Evolutionary conservation across 2,329 filamentous ascomycete species (phyloP).

Genomic region (Purpureocillium lavendulum): DNA sequence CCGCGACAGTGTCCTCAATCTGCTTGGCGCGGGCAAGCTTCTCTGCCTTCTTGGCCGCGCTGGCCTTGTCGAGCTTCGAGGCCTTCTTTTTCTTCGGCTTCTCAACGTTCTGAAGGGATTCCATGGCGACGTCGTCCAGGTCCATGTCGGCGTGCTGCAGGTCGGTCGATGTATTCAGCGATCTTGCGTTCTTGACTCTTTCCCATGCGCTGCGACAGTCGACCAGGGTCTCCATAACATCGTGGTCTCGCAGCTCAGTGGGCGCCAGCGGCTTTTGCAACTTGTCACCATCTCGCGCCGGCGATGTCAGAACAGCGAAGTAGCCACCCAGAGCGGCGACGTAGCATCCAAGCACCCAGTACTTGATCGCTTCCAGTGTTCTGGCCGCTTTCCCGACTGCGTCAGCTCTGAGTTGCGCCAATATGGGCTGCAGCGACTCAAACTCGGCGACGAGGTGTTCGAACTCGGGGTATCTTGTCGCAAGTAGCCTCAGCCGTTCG

Average conservation of each 20-base stretch:
- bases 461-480: slow-evolving; percentile 84
- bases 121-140: slow-evolving; percentile 8
- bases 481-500: slow-evolving; percentile 68
- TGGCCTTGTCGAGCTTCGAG: slow-evolving; percentile 26
- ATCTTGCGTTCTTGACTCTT: slow-evolving; percentile 57
- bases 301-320: slow-evolving; percentile 84
- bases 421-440: slow-evolving; percentile 57
- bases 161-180: slow-evolving; percentile 31
- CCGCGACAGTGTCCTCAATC: slow-evolving; percentile 62
- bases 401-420: slow-evolving; percentile 49
- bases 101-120: slow-evolving; percentile 16
- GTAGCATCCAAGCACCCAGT: slow-evolving; percentile 77
- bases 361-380: slow-evolving; percentile 60
- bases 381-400: slow-evolving; percentile 43
- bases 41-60: slow-evolving; percentile 29
- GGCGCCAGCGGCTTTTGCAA: slow-evolving; percentile 58
- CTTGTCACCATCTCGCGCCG: slow-evolving; percentile 50
- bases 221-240: slow-evolving; percentile 79
- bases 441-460: slow-evolving; percentile 79
- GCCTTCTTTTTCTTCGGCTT: slow-evolving; percentile 18
- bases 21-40: slow-evolving; percentile 44
- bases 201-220: slow-evolving; percentile 76
- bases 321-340: slow-evolving; percentile 85
- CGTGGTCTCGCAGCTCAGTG: slow-evolving; percentile 76
- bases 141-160: slow-evolving; percentile 15